phyloP scores from a whole-genome alignment of 2,329 filamentous ascomycete genomes.

The Fusarium vanettenii region DNA sequence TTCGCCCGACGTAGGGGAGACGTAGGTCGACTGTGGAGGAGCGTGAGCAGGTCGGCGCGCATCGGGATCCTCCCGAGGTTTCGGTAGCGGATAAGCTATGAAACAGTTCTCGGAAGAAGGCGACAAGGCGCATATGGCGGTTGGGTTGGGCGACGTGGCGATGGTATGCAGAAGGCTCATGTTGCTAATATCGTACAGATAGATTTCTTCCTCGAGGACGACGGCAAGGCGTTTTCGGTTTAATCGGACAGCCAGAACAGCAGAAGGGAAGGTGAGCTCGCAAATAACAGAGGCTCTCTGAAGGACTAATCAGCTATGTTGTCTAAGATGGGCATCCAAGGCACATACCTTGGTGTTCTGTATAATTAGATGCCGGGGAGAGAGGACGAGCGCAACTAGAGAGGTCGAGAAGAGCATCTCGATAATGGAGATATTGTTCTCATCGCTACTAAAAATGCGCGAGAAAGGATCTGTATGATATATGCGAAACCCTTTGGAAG shows the following conservation, averaged over 20 bases:
- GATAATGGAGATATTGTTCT: constrained; percentile 94
- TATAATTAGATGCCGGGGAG: constrained; percentile 91
- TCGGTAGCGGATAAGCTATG: constrained; percentile 91
- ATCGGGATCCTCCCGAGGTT: constrained; percentile 70
- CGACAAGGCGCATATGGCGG: constrained; percentile 90
- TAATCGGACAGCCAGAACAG: constrained; percentile 90
- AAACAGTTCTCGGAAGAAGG: constrained; percentile 97
- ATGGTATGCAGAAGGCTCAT: constrained; percentile 96
- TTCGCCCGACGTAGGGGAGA: constrained; percentile 88
- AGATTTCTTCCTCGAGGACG: constrained; percentile 94
- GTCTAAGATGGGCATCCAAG: not conserved
- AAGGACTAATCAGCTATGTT: constrained; percentile 27
- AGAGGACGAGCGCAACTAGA: constrained; percentile 91
- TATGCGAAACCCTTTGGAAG: constrained; percentile 92
- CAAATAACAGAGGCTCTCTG: constrained; percentile 86
- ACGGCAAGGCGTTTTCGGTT: constrained; percentile 96
- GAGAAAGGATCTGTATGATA: constrained; percentile 97
- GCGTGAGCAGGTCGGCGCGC: constrained; percentile 80
- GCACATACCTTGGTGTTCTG: constrained; percentile 91
- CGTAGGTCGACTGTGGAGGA: constrained; percentile 81
- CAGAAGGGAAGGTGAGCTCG: constrained; percentile 98
- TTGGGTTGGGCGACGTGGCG: constrained; percentile 91
- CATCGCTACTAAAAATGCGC: constrained; percentile 93
- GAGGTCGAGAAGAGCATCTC: constrained; percentile 99
- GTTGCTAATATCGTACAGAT: constrained; percentile 98